phyloP scores from a whole-genome alignment of 192 early-diverging fungal genomes.

The Coemansia sp. region DNA sequence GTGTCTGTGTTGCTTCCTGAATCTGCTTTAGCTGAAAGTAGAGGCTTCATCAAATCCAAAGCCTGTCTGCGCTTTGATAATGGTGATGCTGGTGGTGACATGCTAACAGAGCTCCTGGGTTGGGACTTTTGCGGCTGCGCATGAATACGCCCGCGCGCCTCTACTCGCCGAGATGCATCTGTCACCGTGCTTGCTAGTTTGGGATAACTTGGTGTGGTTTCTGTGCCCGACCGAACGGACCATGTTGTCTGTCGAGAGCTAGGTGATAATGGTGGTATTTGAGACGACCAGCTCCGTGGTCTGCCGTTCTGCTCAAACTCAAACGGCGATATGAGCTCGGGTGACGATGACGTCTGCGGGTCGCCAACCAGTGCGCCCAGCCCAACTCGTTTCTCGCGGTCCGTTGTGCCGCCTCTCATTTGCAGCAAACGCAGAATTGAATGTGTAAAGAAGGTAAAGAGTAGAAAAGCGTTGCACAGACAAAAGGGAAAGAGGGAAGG shows the following conservation, averaged over 20 bases:
- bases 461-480: background rate
- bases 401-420: slow-evolving; percentile 11
- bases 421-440: background rate
- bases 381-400: slow-evolving; percentile 9
- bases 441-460: background rate
- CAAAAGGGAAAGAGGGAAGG: slow-evolving; percentile 2
- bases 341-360: slow-evolving; percentile 30
- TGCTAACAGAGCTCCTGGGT: background rate
- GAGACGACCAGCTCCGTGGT: slow-evolving; percentile 41
- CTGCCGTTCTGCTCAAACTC: slow-evolving; percentile 19
- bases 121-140: background rate
- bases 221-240: background rate
- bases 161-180: slow-evolving; percentile 17
- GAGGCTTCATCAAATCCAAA: slow-evolving; percentile 31
- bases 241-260: no score
- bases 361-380: slow-evolving; percentile 15
- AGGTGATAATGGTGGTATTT: background rate
- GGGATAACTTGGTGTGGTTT: slow-evolving; percentile 23
- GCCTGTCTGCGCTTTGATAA: slow-evolving; percentile 13
- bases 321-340: slow-evolving; percentile 33
- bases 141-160: slow-evolving; percentile 36
- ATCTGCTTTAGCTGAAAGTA: slow-evolving; percentile 5
- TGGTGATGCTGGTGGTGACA: background rate
- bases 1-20: background rate
- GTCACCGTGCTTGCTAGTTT: slow-evolving; percentile 26